Evolutionary conservation across 306 rosid species (phyloP).

Genomic region (Astragalus glycyphyllos): DNA sequence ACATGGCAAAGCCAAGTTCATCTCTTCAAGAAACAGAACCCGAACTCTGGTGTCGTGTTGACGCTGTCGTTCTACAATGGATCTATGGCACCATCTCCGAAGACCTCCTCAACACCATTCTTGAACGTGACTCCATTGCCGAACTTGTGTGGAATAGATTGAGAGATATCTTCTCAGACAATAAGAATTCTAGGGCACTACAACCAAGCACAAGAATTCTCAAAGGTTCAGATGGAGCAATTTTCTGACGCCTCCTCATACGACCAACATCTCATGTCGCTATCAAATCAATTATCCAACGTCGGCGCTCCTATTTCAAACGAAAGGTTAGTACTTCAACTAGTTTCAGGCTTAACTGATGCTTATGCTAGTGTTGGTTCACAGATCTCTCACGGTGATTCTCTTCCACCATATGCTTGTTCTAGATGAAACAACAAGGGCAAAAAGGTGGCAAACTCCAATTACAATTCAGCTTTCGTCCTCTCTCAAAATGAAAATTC

Average conservation of each 20-base stretch:
- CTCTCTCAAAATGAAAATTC: not conserved
- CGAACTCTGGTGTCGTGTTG: too few species aligned
- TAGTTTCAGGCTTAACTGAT: not conserved
- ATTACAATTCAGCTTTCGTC: not conserved
- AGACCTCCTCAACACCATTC: too few species aligned
- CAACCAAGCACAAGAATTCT: not conserved
- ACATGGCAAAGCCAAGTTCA: too few species aligned
- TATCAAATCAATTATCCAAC: not conserved
- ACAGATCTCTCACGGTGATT: not conserved
- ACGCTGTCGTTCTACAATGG: too few species aligned
- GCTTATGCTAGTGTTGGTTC: not conserved
- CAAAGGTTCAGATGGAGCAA: not conserved
- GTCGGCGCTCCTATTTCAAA: not conserved
- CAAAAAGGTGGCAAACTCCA: not conserved
- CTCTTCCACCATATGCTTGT: not conserved
- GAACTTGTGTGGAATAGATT: not conserved
- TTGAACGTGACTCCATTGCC: not conserved
- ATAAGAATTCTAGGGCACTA: not conserved
- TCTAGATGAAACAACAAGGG: not conserved
- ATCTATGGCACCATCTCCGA: too few species aligned
- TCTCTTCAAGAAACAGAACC: too few species aligned
- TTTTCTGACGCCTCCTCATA: not conserved
- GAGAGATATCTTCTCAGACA: too few species aligned
- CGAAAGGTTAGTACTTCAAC: not conserved
- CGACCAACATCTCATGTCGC: too few species aligned